Evolutionary conservation across 2,329 filamentous ascomycete species (phyloP).

Genomic region (Penicillium sp.): DNA sequence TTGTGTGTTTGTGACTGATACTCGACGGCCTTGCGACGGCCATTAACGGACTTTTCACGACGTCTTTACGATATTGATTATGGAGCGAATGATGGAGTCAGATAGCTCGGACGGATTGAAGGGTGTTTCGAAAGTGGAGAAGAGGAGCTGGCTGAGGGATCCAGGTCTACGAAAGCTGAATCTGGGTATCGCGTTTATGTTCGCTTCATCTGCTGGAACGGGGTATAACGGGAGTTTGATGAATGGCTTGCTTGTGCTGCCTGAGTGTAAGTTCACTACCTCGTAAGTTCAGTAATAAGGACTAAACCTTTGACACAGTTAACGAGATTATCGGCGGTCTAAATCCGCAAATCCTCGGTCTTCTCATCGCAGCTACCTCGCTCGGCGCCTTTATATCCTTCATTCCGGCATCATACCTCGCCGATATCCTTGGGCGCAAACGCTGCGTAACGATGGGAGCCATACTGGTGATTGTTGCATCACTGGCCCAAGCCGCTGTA

Average conservation of each 20-base stretch:
- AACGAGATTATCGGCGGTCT: slow-evolving; percentile 12
- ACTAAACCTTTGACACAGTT: slow-evolving; percentile 8
- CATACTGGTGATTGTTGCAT: slow-evolving; percentile 25
- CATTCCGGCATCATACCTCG: slow-evolving; percentile 21
- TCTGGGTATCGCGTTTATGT: slow-evolving; percentile 21
- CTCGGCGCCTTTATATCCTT: slow-evolving; percentile 23
- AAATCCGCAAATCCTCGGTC: slow-evolving; percentile 15
- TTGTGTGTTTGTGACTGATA: not conserved
- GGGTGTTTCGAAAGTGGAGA: not conserved
- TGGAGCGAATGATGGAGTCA: slow-evolving; percentile 12
- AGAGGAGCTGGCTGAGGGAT: slow-evolving; percentile 20
- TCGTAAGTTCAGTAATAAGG: not conserved
- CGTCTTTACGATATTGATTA: not conserved
- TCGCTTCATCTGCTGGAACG: slow-evolving; percentile 20
- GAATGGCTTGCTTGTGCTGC: slow-evolving; percentile 22
- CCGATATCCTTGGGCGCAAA: slow-evolving; percentile 48
- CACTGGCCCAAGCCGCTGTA: slow-evolving; percentile 24
- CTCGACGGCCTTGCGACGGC: not conserved
- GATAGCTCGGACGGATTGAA: slow-evolving; percentile 14
- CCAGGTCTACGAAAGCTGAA: slow-evolving; percentile 22
- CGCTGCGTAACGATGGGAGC: slow-evolving; percentile 46
- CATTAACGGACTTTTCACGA: not conserved
- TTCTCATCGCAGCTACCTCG: slow-evolving; percentile 24
- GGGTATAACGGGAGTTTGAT: slow-evolving; percentile 25
- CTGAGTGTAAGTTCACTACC: slow-evolving; percentile 20